Evolutionary conservation across 176 grass and related monocot species (phyloP).

Genomic region (Avena sativa): DNA sequence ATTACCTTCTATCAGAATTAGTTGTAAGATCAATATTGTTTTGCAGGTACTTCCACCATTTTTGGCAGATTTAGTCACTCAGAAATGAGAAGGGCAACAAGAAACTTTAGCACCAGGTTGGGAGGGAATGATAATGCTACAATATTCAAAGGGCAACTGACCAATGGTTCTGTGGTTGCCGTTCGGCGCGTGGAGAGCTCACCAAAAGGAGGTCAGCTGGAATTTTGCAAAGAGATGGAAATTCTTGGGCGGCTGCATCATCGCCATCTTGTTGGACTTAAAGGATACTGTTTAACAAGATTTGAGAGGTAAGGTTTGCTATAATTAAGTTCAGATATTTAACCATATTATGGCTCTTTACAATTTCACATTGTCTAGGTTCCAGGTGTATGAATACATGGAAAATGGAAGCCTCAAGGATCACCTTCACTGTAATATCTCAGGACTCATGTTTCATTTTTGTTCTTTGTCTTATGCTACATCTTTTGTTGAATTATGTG

Average conservation of each 20-base stretch:
- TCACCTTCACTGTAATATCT: conserved; percentile 81
- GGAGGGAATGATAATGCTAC: conserved; percentile 60
- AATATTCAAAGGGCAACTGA: conserved; percentile 82
- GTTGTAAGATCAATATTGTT: conserved; percentile 31
- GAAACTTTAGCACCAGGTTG: conserved; percentile 63
- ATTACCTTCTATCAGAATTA: conserved; percentile 17
- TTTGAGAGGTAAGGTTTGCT: conserved; percentile 62
- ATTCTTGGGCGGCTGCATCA: conserved; percentile 88
- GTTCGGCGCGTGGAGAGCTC: conserved; percentile 63
- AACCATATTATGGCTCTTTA: conserved; percentile 32
- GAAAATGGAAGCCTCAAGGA: conserved; percentile 96
- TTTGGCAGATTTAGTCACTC: conserved; percentile 72
- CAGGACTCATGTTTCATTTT: conserved; percentile 46
- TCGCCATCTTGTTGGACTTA: conserved; percentile 86
- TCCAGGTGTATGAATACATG: conserved; percentile 89
- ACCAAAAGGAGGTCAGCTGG: conserved; percentile 55
- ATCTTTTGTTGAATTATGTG: conserved; percentile 38
- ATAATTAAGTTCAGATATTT: conserved; percentile 32
- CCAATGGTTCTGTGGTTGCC: conserved; percentile 66
- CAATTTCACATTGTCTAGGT: conserved; percentile 50
- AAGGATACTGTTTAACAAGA: conserved; percentile 78
- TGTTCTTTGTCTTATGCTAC: conserved; percentile 34
- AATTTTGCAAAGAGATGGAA: conserved; percentile 90
- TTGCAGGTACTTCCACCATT: conserved; percentile 67
- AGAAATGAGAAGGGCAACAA: conserved; percentile 84